Conservation (phyloP, 2,329 filamentous ascomycete genomes). For the Bipolaris oryzae region DNA sequence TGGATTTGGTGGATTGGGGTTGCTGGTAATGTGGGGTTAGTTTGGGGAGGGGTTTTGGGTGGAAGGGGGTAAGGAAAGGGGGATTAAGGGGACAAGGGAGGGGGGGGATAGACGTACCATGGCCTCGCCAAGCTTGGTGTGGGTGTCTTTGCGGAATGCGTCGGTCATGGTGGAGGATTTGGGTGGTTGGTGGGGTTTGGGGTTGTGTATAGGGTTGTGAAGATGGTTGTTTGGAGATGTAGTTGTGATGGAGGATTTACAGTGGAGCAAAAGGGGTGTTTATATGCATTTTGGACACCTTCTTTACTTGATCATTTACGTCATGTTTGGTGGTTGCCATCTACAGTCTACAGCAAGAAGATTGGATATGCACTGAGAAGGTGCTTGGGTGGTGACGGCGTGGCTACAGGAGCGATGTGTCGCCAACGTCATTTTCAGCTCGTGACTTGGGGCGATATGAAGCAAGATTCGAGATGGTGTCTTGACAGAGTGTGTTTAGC, state of each 20-base stretch:
- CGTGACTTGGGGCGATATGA: neutral
- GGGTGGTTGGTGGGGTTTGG: slow-evolving; percentile 15
- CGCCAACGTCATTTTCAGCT: slow-evolving; percentile 10
- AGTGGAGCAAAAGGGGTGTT: slow-evolving; percentile 10
- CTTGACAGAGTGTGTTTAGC: slow-evolving; percentile 12
- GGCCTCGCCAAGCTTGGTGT: slow-evolving; percentile 62
- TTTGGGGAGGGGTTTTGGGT: neutral
- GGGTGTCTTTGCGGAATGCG: slow-evolving; percentile 65
- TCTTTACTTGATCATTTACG: slow-evolving; percentile 21
- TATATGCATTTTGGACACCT: slow-evolving; percentile 25
- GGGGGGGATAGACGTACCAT: slow-evolving; percentile 11
- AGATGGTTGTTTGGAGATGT: slow-evolving; percentile 24
- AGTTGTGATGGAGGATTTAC: neutral
- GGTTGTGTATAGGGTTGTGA: slow-evolving; percentile 19
- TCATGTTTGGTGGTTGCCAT: slow-evolving; percentile 26
- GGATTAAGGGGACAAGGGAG: neutral
- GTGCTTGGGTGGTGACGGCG: slow-evolving; percentile 10
- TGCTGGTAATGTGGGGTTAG: slow-evolving; percentile 45
- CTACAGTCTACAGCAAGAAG: slow-evolving; percentile 13
- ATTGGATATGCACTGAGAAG: slow-evolving; percentile 13
- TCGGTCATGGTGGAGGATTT: slow-evolving; percentile 62
- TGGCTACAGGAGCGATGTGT: neutral
- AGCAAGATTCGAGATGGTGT: slow-evolving; percentile 1
- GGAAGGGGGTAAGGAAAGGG: too few relatives aligned
- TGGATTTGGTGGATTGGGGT: slow-evolving; percentile 67